A percentile compares a stretch with the other conserved stretches of the same genome.
Conservation (phyloP, 305 asterid species). For the Euphrasia arctica region DNA sequence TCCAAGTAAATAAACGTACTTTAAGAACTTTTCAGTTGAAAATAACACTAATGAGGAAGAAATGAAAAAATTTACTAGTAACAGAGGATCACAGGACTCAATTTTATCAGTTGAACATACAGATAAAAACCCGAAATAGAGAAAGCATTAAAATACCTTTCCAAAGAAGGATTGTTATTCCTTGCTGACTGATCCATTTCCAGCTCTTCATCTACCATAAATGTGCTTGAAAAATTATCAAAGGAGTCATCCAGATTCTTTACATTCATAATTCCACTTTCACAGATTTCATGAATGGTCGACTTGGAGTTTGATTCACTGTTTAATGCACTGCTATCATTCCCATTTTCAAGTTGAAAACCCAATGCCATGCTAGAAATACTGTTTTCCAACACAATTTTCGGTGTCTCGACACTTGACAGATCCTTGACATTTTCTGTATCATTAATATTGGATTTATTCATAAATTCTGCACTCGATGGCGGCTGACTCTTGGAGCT, state of each 20-base stretch:
- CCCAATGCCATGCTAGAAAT: slow-evolving; percentile 30
- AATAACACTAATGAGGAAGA: neutral
- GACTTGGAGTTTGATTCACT: slow-evolving; percentile 31
- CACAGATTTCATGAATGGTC: slow-evolving; percentile 21
- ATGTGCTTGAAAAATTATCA: slow-evolving; percentile 66
- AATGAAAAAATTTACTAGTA: neutral
- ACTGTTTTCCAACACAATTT: slow-evolving; percentile 25
- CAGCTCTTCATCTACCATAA: slow-evolving; percentile 87
- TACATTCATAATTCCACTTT: slow-evolving; percentile 24
- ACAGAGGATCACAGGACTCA: slow-evolving; percentile 15
- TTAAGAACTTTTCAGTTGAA: neutral
- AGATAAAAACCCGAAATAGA: slow-evolving; percentile 18
- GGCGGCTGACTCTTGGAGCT: slow-evolving; percentile 32
- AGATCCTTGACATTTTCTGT: slow-evolving; percentile 31
- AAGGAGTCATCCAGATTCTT: slow-evolving; percentile 48
- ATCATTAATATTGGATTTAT: slow-evolving; percentile 23
- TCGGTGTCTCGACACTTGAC: slow-evolving; percentile 30
- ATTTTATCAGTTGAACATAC: slow-evolving; percentile 12
- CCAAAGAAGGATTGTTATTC: slow-evolving; percentile 37
- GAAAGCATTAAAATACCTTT: slow-evolving; percentile 45
- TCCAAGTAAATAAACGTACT: neutral
- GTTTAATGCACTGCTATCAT: slow-evolving; percentile 21
- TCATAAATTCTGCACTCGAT: slow-evolving; percentile 25
- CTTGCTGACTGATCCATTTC: slow-evolving; percentile 54
- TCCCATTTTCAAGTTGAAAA: slow-evolving; percentile 25